Evolutionary conservation across 2,329 filamentous ascomycete species (phyloP).

Genomic region (Pseudogymnoascus sp.): DNA sequence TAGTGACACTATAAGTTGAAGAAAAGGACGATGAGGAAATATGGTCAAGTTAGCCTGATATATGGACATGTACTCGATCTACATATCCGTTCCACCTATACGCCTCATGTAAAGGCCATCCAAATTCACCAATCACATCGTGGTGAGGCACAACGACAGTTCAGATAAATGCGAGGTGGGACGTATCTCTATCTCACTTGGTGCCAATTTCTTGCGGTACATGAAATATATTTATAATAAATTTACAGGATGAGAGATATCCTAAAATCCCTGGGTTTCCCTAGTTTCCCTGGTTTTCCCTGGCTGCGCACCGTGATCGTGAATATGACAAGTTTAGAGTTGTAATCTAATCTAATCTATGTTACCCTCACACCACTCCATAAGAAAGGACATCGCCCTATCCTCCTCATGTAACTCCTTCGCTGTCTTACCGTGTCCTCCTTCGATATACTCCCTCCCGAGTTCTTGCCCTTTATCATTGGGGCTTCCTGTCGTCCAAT

Average conservation of each 20-base stretch:
- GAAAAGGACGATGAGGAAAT: no score
- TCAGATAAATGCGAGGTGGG: no score
- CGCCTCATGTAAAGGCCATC: no score
- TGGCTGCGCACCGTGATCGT: not conserved
- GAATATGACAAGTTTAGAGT: not conserved
- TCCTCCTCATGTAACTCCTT: not conserved
- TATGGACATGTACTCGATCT: no score
- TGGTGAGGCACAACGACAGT: no score
- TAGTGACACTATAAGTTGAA: no score
- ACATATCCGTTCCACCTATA: no score
- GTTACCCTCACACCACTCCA: constrained; percentile 3
- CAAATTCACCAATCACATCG: no score
- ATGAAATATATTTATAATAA: not conserved
- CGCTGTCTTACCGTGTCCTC: not conserved
- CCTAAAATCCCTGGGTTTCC: no score
- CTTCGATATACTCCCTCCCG: not conserved
- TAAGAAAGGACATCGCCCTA: not conserved
- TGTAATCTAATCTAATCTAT: not conserved
- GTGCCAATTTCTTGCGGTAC: not conserved
- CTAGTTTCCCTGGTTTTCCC: no score
- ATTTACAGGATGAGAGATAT: not conserved
- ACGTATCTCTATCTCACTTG: not conserved
- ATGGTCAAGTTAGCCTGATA: no score
- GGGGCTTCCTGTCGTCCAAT: not conserved
- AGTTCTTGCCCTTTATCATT: not conserved